Evolutionary conservation across 2,329 filamentous ascomycete genomes (phyloP).

Genomic region (Penicillium sp.): DNA sequence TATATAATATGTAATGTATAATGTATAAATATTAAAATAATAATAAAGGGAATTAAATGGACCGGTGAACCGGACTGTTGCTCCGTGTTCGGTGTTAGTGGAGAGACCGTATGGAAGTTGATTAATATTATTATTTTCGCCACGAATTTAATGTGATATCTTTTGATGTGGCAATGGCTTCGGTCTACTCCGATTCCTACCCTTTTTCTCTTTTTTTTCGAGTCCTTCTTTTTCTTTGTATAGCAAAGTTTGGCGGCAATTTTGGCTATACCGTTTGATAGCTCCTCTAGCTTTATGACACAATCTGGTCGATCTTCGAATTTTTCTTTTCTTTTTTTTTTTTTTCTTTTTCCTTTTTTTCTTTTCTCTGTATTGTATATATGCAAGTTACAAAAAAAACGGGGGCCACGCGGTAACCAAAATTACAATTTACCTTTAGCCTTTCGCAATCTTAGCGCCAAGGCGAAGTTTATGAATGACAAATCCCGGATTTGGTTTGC

Average conservation of each 20-base stretch:
- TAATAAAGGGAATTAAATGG: not conserved
- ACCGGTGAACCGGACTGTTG: conserved; percentile 22
- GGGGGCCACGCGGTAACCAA: conserved; percentile 8
- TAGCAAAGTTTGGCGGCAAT: conserved; percentile 16
- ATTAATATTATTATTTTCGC: conserved; percentile 1
- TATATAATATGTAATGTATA: not conserved
- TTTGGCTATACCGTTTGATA: conserved; percentile 1
- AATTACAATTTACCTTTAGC: conserved; percentile 12
- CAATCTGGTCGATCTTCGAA: conserved; percentile 17
- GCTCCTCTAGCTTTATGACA: conserved; percentile 14
- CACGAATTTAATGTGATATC: conserved; percentile 17
- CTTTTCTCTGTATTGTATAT: not conserved
- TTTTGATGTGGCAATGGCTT: conserved; percentile 18
- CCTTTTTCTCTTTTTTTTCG: not conserved
- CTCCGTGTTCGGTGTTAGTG: conserved; percentile 11
- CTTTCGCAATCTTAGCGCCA: conserved; percentile 12
- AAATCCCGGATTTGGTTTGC: conserved; percentile 12
- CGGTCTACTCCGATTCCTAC: conserved; percentile 8
- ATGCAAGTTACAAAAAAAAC: conserved; percentile 10
- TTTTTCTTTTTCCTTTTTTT: not conserved
- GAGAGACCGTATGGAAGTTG: not conserved
- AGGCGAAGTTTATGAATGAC: conserved; percentile 13
- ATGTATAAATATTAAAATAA: conserved; percentile 1
- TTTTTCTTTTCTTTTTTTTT: not conserved
- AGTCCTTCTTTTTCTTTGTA: conserved; percentile 17